Percentiles rank a stretch among this genome's conserved stretches.
Evolutionary conservation across 2,329 filamentous ascomycete genomes (phyloP).

Genomic region (Phialocephala sp.): DNA sequence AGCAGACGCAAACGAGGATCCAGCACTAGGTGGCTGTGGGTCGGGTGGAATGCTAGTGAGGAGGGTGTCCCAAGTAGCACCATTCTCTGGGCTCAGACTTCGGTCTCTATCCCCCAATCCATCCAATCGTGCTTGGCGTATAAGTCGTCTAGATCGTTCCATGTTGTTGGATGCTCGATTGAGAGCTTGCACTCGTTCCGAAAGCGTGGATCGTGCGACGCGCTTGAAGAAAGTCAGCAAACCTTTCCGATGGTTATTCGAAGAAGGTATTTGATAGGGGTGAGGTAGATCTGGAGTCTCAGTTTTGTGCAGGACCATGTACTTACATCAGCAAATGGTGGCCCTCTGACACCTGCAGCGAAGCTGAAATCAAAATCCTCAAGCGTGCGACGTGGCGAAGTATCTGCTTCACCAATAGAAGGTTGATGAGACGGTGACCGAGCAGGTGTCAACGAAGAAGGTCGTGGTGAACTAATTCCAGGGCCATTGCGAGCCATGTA

Average conservation of each 20-base stretch:
- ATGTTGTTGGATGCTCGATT: constrained; percentile 29
- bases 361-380: constrained; percentile 24
- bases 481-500: constrained; percentile 26
- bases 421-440: constrained; percentile 28
- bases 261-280: neutral
- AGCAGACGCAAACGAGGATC: constrained; percentile 73
- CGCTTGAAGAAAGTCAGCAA: constrained; percentile 7
- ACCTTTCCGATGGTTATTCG: neutral
- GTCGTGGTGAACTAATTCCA: constrained; percentile 25
- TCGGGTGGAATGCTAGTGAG: constrained; percentile 82
- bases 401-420: constrained; percentile 11
- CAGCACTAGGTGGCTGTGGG: constrained; percentile 76
- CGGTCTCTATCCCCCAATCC: constrained; percentile 85
- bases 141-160: constrained; percentile 28
- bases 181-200: constrained; percentile 29
- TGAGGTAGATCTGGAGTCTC: neutral
- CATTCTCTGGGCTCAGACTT: constrained; percentile 74
- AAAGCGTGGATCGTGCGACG: constrained; percentile 18
- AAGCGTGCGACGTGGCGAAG: constrained; percentile 17
- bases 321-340: constrained; percentile 18
- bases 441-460: constrained; percentile 31
- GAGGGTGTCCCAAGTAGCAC: constrained; percentile 78
- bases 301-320: neutral
- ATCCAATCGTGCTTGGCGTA: constrained; percentile 53
- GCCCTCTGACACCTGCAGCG: constrained; percentile 2